These are phyloP conservation scores for Trypanosoma conorhini DNA, from an alignment of 208 protist genomes.

Conservation along the genomic window DNA sequence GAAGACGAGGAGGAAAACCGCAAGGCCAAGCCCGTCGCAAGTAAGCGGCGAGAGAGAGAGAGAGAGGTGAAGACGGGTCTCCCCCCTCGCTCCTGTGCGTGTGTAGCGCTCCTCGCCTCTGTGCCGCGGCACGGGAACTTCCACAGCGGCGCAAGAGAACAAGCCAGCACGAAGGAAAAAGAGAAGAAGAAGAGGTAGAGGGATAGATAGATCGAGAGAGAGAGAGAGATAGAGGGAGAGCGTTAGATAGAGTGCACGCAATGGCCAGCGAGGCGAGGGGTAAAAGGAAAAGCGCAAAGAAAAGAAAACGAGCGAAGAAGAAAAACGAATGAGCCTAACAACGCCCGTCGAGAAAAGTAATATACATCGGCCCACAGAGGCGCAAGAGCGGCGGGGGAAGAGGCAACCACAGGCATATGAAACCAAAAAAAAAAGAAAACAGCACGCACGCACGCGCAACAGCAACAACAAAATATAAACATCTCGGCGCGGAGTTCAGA, in stretches of 20 bases:
- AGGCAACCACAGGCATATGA: not conserved
- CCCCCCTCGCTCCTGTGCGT: not conserved
- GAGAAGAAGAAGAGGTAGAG: not conserved
- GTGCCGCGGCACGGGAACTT: no score
- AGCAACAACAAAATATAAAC: no score
- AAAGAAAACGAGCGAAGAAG: slow-evolving; percentile 13
- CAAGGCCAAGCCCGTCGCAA: not conserved
- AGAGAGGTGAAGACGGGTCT: no score
- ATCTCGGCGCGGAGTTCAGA: not conserved
- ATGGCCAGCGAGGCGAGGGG: no score
- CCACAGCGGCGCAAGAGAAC: no score
- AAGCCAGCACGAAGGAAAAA: not conserved
- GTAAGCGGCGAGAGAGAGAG: no score
- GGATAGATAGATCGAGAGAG: not conserved
- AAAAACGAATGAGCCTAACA: slow-evolving; percentile 4
- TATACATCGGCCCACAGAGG: not conserved
- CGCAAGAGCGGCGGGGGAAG: not conserved
- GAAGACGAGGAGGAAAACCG: not conserved
- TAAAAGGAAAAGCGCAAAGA: not conserved
- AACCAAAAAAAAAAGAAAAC: no score
- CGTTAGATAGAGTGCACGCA: no score
- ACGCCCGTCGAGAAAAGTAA: no score
- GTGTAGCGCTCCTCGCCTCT: not conserved
- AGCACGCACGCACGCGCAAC: no score
- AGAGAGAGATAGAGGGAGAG: not conserved